phyloP scores from a whole-genome alignment of 1,284 basidiomycete species.

The Ustilago nuda region DNA sequence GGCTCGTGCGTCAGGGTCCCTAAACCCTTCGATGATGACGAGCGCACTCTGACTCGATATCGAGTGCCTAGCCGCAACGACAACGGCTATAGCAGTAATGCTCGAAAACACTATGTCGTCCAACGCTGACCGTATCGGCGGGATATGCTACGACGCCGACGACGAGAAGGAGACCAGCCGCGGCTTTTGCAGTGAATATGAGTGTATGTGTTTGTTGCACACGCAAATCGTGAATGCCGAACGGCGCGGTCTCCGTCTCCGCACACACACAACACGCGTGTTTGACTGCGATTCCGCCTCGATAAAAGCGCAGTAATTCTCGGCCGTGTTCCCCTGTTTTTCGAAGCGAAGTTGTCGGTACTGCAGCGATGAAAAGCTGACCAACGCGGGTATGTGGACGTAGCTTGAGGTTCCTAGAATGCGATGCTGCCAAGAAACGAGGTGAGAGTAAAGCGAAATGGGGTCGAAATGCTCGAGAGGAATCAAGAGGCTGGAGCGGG shows the following conservation, averaged over 20 bases:
- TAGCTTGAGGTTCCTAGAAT: conserved; percentile 9
- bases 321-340: conserved; percentile 21
- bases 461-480: conserved; percentile 7
- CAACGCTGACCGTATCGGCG: not conserved
- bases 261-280: conserved; percentile 6
- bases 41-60: not conserved
- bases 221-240: not conserved
- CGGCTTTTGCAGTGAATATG: conserved; percentile 1
- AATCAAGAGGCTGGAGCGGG: conserved; percentile 3
- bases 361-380: not conserved
- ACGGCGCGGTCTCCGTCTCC: not conserved
- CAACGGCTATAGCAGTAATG: conserved; percentile 5
- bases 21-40: conserved; percentile 6
- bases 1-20: conserved; percentile 37
- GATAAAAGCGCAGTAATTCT: conserved; percentile 11
- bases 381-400: conserved; percentile 8
- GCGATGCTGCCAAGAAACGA: not conserved
- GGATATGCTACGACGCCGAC: not conserved
- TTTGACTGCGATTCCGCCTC: not conserved
- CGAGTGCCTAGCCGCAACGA: conserved; percentile 5
- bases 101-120: not conserved
- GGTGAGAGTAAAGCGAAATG: not conserved
- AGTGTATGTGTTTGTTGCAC: conserved; percentile 2
- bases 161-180: not conserved
- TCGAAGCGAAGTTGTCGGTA: conserved; percentile 13